Evolutionary conservation across 345 rosid species (phyloP).

Genomic region (Gossypium ekmanianum): DNA sequence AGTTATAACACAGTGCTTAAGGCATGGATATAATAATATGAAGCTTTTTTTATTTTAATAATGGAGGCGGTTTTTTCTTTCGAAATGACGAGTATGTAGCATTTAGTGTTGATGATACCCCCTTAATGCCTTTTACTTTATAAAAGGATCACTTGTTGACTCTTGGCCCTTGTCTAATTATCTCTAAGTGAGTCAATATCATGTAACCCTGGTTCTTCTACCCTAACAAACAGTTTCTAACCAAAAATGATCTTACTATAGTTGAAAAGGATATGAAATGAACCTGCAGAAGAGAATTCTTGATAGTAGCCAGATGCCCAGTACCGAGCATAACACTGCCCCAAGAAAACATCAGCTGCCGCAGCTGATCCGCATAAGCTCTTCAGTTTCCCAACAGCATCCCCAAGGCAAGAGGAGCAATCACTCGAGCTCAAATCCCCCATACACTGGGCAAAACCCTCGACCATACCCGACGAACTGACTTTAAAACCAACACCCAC

Average conservation of each 20-base stretch:
- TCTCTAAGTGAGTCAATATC: too few relatives aligned
- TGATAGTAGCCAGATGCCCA: slow-evolving; percentile 85
- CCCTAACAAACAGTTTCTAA: not conserved
- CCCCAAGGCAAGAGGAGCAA: slow-evolving; percentile 62
- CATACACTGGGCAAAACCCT: slow-evolving; percentile 82
- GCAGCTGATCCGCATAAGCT: slow-evolving; percentile 73
- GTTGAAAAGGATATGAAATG: not conserved
- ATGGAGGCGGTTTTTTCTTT: too few relatives aligned
- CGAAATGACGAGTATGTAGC: not conserved
- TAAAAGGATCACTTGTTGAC: slow-evolving; percentile 22
- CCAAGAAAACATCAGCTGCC: slow-evolving; percentile 72
- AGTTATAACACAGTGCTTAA: too few relatives aligned
- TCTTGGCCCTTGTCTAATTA: not conserved
- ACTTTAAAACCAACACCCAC: slow-evolving; percentile 58
- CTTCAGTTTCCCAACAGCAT: slow-evolving; percentile 58
- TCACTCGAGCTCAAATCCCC: slow-evolving; percentile 62
- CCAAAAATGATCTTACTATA: not conserved
- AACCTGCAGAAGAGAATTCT: slow-evolving; percentile 47
- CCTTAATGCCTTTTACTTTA: slow-evolving; percentile 22
- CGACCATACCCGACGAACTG: slow-evolving; percentile 68
- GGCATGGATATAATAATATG: too few relatives aligned
- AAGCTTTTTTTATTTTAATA: too few relatives aligned
- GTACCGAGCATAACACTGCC: slow-evolving; percentile 78
- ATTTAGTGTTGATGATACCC: too few relatives aligned
- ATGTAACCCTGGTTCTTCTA: not conserved